Evolutionary conservation across 2,329 filamentous ascomycete genomes (phyloP).

Genomic region (Ascochyta rabiei): DNA sequence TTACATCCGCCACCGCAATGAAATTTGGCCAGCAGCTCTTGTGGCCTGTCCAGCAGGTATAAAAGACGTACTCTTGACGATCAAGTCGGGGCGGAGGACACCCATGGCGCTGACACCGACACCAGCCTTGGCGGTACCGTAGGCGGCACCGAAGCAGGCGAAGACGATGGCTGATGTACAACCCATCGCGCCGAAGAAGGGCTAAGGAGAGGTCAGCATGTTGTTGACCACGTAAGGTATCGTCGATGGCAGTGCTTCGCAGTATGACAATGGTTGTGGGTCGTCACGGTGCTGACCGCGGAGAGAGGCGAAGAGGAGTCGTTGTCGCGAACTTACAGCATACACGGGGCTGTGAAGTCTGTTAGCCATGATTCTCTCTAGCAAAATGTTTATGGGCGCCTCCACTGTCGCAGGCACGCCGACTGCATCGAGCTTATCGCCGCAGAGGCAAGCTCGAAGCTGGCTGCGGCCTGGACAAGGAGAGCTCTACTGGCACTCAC

Average conservation of each 20-base stretch:
- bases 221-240: neutral
- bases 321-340: conserved; percentile 76
- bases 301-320: conserved; percentile 29
- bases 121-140: conserved; percentile 98
- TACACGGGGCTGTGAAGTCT: conserved; percentile 80
- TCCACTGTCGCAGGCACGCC: conserved; percentile 21
- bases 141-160: conserved; percentile 94
- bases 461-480: conserved; percentile 32
- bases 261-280: conserved; percentile 17
- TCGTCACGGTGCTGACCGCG: conserved; percentile 26
- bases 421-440: conserved; percentile 44
- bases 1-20: neutral
- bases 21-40: neutral
- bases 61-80: conserved; percentile 91
- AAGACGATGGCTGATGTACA: conserved; percentile 95
- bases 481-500: conserved; percentile 63
- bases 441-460: conserved; percentile 46
- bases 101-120: conserved; percentile 98
- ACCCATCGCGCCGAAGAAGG: conserved; percentile 98
- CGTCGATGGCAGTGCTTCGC: conserved; percentile 16
- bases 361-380: conserved; percentile 35
- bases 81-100: conserved; percentile 95
- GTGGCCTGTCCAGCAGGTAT: neutral
- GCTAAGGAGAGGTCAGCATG: conserved; percentile 54
- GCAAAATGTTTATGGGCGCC: neutral